Evolutionary conservation across 352 stramenopile species (phyloP).

Genomic region (Aphanomyces astaci): DNA sequence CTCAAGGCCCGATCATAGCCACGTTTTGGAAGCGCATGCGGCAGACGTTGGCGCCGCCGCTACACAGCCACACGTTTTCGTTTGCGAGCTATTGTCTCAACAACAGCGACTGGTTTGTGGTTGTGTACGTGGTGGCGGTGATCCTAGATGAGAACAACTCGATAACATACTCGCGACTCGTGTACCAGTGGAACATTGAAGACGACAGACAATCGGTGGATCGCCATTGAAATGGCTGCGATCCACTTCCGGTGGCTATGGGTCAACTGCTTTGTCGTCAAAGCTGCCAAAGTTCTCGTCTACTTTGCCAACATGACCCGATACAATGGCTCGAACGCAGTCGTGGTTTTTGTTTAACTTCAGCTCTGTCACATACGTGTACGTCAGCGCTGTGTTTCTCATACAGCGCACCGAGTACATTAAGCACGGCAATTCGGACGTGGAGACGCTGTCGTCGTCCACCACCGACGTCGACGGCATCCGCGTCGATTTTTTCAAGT

Average conservation of each 20-base stretch:
- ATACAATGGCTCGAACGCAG: neutral
- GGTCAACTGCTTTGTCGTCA: constrained; percentile 12
- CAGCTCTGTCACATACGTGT: neutral
- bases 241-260: neutral
- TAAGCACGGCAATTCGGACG: constrained; percentile 4
- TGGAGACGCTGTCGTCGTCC: neutral
- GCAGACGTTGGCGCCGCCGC: neutral
- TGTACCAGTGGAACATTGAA: neutral
- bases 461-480: constrained; percentile 2
- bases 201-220: neutral
- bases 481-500: constrained; percentile 6
- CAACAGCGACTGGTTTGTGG: constrained; percentile 11
- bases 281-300: neutral
- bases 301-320: neutral
- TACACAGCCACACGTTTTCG: neutral
- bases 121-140: neutral
- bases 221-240: neutral
- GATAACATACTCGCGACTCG: neutral
- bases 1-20: neutral
- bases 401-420: neutral
- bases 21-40: neutral
- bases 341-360: constrained; percentile 15
- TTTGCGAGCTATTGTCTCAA: constrained; percentile 9
- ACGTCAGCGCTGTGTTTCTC: constrained; percentile 10
- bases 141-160: neutral